Evolutionary conservation across 768 basidiomycete genomes (phyloP).

Genomic region (Termitomyces sp.): DNA sequence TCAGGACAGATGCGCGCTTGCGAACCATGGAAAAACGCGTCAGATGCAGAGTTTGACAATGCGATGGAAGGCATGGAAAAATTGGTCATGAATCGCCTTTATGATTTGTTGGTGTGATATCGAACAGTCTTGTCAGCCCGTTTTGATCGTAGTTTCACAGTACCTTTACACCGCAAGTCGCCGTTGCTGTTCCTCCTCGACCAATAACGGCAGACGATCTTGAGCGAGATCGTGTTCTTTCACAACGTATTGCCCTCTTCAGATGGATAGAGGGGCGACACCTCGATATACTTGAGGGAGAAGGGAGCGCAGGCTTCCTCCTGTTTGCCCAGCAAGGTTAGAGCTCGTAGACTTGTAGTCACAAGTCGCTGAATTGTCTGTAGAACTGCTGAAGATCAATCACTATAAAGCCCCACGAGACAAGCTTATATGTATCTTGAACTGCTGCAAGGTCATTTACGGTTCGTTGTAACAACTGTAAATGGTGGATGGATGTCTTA

Average conservation of each 20-base stretch:
- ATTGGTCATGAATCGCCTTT: slow-evolving; percentile 96
- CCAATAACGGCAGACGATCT: slow-evolving; percentile 91
- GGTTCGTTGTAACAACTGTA: slow-evolving; percentile 45
- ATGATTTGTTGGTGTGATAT: slow-evolving; percentile 71
- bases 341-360: not conserved
- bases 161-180: slow-evolving; percentile 87
- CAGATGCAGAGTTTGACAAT: slow-evolving; percentile 88
- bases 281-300: slow-evolving; percentile 81
- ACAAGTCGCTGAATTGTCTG: not conserved
- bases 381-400: slow-evolving; percentile 93
- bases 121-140: not conserved
- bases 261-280: slow-evolving; percentile 87
- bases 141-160: slow-evolving; percentile 31
- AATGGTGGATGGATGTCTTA: not conserved
- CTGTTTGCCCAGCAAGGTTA: slow-evolving; percentile 86
- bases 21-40: slow-evolving; percentile 76
- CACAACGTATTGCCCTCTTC: slow-evolving; percentile 87
- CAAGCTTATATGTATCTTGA: slow-evolving; percentile 95
- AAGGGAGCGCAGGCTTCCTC: slow-evolving; percentile 74
- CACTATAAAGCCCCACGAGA: slow-evolving; percentile 99
- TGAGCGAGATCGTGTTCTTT: slow-evolving; percentile 88
- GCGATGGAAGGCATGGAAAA: slow-evolving; percentile 99
- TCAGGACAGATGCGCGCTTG: slow-evolving; percentile 77
- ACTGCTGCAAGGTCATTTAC: slow-evolving; percentile 99
- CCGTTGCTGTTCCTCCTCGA: slow-evolving; percentile 55